phyloP scores from a whole-genome alignment of 192 early-diverging fungal genomes.

The Coemansia sp. region DNA sequence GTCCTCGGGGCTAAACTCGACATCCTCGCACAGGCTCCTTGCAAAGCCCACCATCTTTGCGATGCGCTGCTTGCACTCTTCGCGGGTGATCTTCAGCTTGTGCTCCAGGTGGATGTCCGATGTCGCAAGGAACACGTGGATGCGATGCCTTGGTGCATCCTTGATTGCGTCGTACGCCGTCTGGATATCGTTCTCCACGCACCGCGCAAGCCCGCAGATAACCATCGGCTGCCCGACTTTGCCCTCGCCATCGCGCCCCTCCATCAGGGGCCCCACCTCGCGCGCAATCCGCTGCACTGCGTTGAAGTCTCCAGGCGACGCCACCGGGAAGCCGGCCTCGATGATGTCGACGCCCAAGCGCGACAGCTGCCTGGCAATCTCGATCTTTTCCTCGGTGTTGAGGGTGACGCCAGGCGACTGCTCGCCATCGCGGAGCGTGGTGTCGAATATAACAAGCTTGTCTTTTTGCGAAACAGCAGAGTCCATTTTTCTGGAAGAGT shows the following conservation, averaged over 20 bases:
- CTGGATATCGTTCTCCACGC: conserved; percentile 82
- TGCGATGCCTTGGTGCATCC: conserved; percentile 83
- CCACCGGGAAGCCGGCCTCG: conserved; percentile 96
- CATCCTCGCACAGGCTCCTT: conserved; percentile 77
- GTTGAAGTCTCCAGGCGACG: conserved; percentile 93
- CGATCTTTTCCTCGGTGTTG: conserved; percentile 89
- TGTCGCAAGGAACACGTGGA: conserved; percentile 95
- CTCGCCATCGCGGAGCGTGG: conserved; percentile 96
- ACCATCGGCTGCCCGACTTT: conserved; percentile 68
- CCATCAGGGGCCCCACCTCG: conserved; percentile 85
- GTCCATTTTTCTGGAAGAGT: not conserved
- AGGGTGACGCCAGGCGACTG: conserved; percentile 98
- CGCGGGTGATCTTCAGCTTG: conserved; percentile 90
- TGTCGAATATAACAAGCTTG: conserved; percentile 94
- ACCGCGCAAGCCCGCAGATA: conserved; percentile 89
- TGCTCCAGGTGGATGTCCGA: conserved; percentile 94
- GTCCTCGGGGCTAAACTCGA: conserved; percentile 97
- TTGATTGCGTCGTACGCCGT: conserved; percentile 88
- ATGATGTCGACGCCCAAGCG: conserved; percentile 92
- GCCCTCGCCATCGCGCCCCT: conserved; percentile 75
- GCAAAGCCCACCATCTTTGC: conserved; percentile 79
- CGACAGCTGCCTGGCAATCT: conserved; percentile 93
- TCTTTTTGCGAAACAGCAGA: conserved; percentile 49
- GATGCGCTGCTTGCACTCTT: conserved; percentile 83
- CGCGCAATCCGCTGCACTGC: conserved; percentile 92